Base-by-base conservation (phyloP, 2,329 filamentous ascomycete genomes). In the Gaeumannomyces tritici region DNA sequence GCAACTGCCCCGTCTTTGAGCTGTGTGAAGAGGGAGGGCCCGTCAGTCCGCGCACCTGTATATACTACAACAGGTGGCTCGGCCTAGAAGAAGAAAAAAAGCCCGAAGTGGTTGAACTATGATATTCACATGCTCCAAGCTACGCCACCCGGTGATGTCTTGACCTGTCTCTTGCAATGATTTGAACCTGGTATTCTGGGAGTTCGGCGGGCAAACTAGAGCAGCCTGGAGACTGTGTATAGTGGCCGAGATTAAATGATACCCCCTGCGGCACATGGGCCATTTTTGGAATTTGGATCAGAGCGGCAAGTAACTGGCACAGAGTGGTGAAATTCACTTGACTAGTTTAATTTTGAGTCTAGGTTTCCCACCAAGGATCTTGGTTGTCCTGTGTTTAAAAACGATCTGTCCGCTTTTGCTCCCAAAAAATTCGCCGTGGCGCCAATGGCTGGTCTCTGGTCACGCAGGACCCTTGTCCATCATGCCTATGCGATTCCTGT, bases 1-100 rank as follows among this genome's bases (percentile, higher is more conserved):
- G 93, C 2, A 83, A 86, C 62, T 99, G 95, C 74, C 95, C 95
- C 0, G 93, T 97, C 2, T 96, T 96, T 72, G 89, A 95, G 63
- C 81, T 98, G 2, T 99, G 95, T 72, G 89, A 91, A 67, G 91
- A 96, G 64, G 92, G 91, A 8, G 93, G 93, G 0, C 91, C 92
- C 0, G 91, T 99, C 27, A 96, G 89, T 69, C 91, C 93, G 0
- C 89, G 86, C 66, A 96, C 89, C 60, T 99, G 95, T 74, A 89
- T 91, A 62, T 99, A 99, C 72, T 97, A 96, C 71, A 84, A 89
- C 66, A 84, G 87, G 61, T 99, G 95, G 95, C 75, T 97, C 57
- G 82, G 78, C 0, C 69, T 77, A 66, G 76, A 80, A 59, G 60
- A 61, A n/a, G 51, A 21, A 54, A 61, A 61, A 29, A 61, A 61